These are phyloP conservation scores for Ascochyta clinopodiicola DNA, from an alignment of 2,329 filamentous ascomycete species.

Conservation along the genomic window DNA sequence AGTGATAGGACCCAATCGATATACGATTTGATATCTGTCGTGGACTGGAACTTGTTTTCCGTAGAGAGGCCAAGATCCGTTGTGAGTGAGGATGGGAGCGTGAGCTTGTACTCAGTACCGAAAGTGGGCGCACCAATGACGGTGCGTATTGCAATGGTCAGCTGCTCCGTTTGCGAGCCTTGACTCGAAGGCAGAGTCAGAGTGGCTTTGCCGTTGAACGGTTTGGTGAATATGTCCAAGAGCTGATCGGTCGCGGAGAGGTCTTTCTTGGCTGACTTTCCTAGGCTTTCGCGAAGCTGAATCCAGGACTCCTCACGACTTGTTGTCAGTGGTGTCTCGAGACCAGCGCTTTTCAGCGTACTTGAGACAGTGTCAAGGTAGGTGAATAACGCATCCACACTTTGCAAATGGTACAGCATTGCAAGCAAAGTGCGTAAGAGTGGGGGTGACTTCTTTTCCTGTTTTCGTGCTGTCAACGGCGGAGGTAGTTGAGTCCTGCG, in stretches of 20 bases:
- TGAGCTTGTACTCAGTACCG: slow-evolving; percentile 45
- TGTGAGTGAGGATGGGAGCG: slow-evolving; percentile 37
- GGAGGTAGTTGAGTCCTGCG: slow-evolving; percentile 70
- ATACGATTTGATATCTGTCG: slow-evolving; percentile 39
- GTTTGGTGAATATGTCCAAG: slow-evolving; percentile 37
- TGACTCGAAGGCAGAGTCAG: slow-evolving; percentile 34
- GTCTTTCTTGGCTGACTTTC: slow-evolving; percentile 32
- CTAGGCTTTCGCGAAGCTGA: slow-evolving; percentile 36
- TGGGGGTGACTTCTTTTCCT: slow-evolving; percentile 59
- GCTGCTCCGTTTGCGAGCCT: slow-evolving; percentile 26
- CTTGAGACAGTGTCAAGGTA: slow-evolving; percentile 37
- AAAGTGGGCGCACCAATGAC: slow-evolving; percentile 43
- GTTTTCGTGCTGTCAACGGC: slow-evolving; percentile 60
- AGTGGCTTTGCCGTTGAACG: slow-evolving; percentile 38
- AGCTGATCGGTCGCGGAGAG: slow-evolving; percentile 43
- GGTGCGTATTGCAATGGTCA: slow-evolving; percentile 41
- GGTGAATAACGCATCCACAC: slow-evolving; percentile 44
- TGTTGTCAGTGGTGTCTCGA: slow-evolving; percentile 35
- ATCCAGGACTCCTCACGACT: slow-evolving; percentile 38
- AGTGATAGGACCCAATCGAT: slow-evolving; percentile 44
- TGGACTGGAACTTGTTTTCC: slow-evolving; percentile 38
- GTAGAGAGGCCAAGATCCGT: slow-evolving; percentile 37
- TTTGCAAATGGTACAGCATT: slow-evolving; percentile 58
- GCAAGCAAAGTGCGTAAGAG: slow-evolving; percentile 66
- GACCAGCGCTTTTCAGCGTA: slow-evolving; percentile 38